Conservation (phyloP, 2,329 filamentous ascomycete species). For the Claviceps spartinae region DNA sequence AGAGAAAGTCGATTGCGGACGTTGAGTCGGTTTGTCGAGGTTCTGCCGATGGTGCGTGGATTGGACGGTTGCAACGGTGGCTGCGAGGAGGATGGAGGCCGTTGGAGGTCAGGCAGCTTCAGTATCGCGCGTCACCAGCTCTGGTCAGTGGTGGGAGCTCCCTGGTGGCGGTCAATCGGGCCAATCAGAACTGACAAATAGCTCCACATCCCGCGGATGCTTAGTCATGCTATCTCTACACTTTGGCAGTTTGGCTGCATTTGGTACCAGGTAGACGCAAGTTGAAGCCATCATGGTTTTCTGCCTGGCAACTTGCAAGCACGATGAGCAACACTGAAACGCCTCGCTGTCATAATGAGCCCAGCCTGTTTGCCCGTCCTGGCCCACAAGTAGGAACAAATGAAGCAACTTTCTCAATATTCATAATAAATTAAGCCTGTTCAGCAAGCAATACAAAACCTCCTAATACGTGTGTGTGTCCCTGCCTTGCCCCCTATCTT, state of each 20-base stretch:
- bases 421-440: conserved; percentile 3
- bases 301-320: no score
- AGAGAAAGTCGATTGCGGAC: no score
- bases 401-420: background rate
- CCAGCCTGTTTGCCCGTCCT: background rate
- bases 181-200: background rate
- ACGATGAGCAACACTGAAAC: no score
- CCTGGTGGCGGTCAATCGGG: background rate
- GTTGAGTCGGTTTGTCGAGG: no score
- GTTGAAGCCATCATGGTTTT: no score
- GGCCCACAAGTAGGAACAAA: background rate
- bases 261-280: background rate
- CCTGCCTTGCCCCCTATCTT: background rate
- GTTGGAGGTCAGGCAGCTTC: conserved; percentile 27
- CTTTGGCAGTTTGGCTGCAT: background rate
- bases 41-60: no score
- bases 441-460: conserved; percentile 3
- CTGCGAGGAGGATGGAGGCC: background rate
- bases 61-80: no score
- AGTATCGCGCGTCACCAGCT: conserved; percentile 27
- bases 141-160: background rate
- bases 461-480: background rate
- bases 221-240: background rate
- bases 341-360: no score
- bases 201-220: background rate